A percentile compares a stretch with the other conserved stretches of the same genome.
Conservation (phyloP, 805 yeast genomes). For the Novakomyces olei region DNA sequence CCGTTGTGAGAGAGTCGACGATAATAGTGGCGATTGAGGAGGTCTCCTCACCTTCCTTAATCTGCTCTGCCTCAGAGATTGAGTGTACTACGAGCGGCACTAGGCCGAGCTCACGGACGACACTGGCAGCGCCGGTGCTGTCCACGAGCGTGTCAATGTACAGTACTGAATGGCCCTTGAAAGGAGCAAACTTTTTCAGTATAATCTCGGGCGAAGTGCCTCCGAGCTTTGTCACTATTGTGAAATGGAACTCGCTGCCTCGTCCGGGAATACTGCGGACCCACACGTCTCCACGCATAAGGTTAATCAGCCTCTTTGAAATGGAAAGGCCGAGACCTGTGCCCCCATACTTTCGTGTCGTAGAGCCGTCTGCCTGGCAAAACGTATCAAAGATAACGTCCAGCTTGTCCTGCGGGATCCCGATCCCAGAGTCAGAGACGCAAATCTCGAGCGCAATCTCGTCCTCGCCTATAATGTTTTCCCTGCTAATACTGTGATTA, state of each 20-base stretch:
- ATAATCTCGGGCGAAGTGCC: conserved; percentile 36
- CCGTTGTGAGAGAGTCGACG: conserved; percentile 59
- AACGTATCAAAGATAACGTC: conserved; percentile 74
- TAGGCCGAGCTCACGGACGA: conserved; percentile 35
- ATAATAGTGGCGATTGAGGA: conserved; percentile 50
- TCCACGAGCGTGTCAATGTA: conserved; percentile 47
- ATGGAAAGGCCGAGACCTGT: conserved; percentile 77
- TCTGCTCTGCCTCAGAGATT: conserved; percentile 33
- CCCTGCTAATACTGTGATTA: too few species aligned
- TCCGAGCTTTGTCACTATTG: conserved; percentile 59
- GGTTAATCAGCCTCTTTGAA: conserved; percentile 64
- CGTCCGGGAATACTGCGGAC: conserved; percentile 58
- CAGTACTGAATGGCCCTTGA: conserved; percentile 44
- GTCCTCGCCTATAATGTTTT: too few species aligned
- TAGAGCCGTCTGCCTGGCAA: conserved; percentile 86
- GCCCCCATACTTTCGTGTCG: conserved; percentile 82
- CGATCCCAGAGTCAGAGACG: conserved; percentile 76
- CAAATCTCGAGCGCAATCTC: conserved; percentile 52
- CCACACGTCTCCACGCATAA: conserved; percentile 92
- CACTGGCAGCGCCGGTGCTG: conserved; percentile 26
- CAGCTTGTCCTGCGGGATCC: conserved; percentile 64
- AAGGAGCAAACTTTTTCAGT: conserved; percentile 48
- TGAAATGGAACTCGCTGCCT: conserved; percentile 68
- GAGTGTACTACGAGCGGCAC: conserved; percentile 37
- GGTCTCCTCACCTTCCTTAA: conserved; percentile 10